Percentiles rank a stretch among this genome's conserved stretches.
Conservation (phyloP, 768 basidiomycete species). For the Russula earlei region DNA sequence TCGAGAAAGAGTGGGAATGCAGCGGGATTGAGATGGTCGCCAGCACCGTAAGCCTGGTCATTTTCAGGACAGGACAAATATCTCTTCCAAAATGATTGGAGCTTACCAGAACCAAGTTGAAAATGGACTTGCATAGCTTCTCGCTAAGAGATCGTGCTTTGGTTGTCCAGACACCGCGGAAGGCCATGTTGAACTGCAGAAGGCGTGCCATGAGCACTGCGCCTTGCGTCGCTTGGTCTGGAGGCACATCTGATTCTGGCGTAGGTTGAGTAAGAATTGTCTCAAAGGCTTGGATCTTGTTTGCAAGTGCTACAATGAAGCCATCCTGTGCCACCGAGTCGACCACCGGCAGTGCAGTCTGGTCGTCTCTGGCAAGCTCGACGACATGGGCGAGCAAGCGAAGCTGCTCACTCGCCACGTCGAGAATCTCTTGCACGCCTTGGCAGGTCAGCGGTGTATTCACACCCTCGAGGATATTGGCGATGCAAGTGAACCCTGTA, state of each 20-base stretch:
- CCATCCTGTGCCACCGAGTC: constrained; percentile 48
- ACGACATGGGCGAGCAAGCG: constrained; percentile 61
- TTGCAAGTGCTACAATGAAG: constrained; percentile 41
- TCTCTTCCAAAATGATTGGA: not conserved
- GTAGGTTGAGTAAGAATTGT: constrained; percentile 20
- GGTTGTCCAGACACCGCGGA: constrained; percentile 48
- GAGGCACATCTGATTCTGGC: constrained; percentile 15
- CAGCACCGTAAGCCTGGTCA: constrained; percentile 46
- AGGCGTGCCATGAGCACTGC: constrained; percentile 54
- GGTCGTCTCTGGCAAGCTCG: constrained; percentile 47
- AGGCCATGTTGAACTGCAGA: constrained; percentile 65
- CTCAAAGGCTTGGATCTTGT: constrained; percentile 36
- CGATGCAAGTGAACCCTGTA: constrained; percentile 59
- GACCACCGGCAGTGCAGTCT: constrained; percentile 37
- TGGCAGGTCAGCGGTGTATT: constrained; percentile 21
- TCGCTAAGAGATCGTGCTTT: constrained; percentile 39
- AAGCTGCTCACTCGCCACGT: constrained; percentile 50
- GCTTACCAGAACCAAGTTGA: constrained; percentile 25
- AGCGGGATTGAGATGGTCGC: constrained; percentile 44
- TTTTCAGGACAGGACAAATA: constrained; percentile 1
- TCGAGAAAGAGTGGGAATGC: constrained; percentile 62
- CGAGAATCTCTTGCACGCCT: constrained; percentile 27
- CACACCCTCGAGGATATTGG: constrained; percentile 39
- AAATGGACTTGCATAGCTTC: constrained; percentile 34
- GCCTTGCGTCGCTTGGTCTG: constrained; percentile 27